Percentiles rank a stretch among this genome's conserved stretches.
Conservation (phyloP, 805 yeast species). For the Helenozyma baotianmanensis region DNA sequence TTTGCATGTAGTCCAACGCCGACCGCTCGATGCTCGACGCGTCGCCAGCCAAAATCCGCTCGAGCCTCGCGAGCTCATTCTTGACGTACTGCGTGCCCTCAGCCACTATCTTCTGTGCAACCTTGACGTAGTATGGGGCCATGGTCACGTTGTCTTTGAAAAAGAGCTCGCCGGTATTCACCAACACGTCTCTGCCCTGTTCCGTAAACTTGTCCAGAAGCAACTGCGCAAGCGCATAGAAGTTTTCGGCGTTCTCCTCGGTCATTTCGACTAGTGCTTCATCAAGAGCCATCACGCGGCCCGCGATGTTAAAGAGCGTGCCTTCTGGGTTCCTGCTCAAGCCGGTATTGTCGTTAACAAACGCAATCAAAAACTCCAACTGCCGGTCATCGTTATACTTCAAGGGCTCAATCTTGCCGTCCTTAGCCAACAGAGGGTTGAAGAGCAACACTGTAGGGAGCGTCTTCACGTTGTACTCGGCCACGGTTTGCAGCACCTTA, state of each 20-base stretch:
- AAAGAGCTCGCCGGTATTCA: slow-evolving; percentile 10
- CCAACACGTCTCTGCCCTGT: slow-evolving; percentile 9
- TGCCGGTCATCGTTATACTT: slow-evolving; percentile 23
- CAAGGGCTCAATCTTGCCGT: slow-evolving; percentile 23
- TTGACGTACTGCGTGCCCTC: slow-evolving; percentile 42
- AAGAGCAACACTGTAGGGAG: slow-evolving; percentile 57
- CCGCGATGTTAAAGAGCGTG: slow-evolving; percentile 27
- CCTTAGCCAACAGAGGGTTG: slow-evolving; percentile 21
- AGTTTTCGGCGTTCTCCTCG: slow-evolving; percentile 2
- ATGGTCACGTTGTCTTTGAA: slow-evolving; percentile 16
- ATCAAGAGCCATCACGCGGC: slow-evolving; percentile 24
- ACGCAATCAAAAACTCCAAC: slow-evolving; percentile 18
- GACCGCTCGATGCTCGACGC: slow-evolving; percentile 30
- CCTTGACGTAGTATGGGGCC: slow-evolving; percentile 45
- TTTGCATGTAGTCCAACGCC: slow-evolving; percentile 48
- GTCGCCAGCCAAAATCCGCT: slow-evolving; percentile 34
- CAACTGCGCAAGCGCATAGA: slow-evolving; percentile 6
- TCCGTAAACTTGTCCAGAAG: slow-evolving; percentile 9
- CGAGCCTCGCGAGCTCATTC: slow-evolving; percentile 32
- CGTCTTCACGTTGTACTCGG: slow-evolving; percentile 35
- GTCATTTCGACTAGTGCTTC: slow-evolving; percentile 3
- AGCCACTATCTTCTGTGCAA: slow-evolving; percentile 40
- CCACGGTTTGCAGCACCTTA: slow-evolving; percentile 10
- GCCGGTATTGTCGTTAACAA: slow-evolving; percentile 25
- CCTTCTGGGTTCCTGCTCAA: slow-evolving; percentile 31